Base-by-base conservation (phyloP, 1,284 basidiomycete species). In the Peniophora sp. region DNA sequence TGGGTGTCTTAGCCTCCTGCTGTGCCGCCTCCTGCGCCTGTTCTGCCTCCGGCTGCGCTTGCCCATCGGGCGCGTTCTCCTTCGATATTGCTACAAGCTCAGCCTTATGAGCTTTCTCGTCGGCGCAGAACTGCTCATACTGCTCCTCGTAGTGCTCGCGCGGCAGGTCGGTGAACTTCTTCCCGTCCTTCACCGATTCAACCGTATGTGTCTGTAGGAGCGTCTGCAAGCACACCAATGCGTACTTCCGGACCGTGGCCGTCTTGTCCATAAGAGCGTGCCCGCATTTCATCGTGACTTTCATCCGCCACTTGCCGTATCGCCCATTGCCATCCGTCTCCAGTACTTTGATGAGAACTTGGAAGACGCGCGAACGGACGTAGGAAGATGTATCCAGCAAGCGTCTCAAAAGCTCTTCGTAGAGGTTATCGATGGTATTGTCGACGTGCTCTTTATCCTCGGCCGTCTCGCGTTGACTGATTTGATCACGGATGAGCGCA, bases 201-300 rank as follows among this genome's bases (percentile, higher is more conserved):
- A 91, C 98, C 1, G 96, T 95, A 69, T 99, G 96, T 0, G 94
- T 97, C 54, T 81, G 61, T 41, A 99, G 73, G 22, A 99, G 73
- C 61, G 83, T 83, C 46, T 81, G 81, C 27, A 99, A 69, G 5
- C 97, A 72, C 17, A 80, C 77, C 48, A 92, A 87, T 10, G 94
- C 89, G 53, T 81, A 83, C 66, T 93, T 93, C 58, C 96, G 78
- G 12, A 97, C 96, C 11, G 79, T 84, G 27, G 90, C 84, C 1
- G 83, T 85, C 69, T 98, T 98, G 72, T 99, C 97, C 59, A 93
- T 85, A 50, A 99, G 74, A 5, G 90, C 85, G 5, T 76, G 81
- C 35, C 91, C 81, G 0, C 92, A 89, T 23, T 84, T 79, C 46
- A 80, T 75, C 8, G 92, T 85, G 51, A 96, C 83, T 19, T 76